Conservation (phyloP, 495 filamentous ascomycete genomes). For the Clohesyomyces aquaticus region DNA sequence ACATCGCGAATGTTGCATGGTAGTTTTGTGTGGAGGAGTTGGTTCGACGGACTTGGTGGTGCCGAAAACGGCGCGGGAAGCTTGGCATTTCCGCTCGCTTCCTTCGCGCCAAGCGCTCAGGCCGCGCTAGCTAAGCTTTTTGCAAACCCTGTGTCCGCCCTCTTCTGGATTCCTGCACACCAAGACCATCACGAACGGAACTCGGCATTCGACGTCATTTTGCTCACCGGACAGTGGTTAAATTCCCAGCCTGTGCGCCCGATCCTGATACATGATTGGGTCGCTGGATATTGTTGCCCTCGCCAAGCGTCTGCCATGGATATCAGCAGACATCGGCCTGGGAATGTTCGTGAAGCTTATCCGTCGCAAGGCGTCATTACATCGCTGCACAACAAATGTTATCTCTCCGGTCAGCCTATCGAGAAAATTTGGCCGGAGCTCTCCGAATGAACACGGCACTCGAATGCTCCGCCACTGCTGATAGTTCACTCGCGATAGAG, state of each 20-base stretch:
- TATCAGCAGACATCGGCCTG: neutral
- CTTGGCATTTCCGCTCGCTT: neutral
- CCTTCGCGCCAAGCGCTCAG: neutral
- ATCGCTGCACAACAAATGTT: neutral
- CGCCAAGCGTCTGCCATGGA: conserved; percentile 9
- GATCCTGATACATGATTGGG: neutral
- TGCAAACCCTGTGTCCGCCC: neutral
- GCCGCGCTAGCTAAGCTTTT: conserved; percentile 21
- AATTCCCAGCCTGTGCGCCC: neutral
- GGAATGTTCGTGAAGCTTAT: neutral
- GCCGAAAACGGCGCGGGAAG: conserved; percentile 13
- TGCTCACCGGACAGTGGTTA: neutral
- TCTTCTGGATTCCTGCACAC: conserved; percentile 8
- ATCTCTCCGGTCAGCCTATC: neutral
- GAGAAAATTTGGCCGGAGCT: no score
- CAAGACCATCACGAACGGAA: conserved; percentile 16
- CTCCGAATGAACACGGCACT: no score
- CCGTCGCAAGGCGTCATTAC: neutral
- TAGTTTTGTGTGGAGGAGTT: no score
- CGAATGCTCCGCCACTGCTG: no score
- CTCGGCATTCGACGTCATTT: conserved; percentile 20
- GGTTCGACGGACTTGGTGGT: neutral
- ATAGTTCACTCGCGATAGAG: no score
- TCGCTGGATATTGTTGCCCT: neutral
- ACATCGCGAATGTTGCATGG: neutral